phyloP scores from a whole-genome alignment of 2,329 filamentous ascomycete genomes.

The Ophiosphaerella korrae region DNA sequence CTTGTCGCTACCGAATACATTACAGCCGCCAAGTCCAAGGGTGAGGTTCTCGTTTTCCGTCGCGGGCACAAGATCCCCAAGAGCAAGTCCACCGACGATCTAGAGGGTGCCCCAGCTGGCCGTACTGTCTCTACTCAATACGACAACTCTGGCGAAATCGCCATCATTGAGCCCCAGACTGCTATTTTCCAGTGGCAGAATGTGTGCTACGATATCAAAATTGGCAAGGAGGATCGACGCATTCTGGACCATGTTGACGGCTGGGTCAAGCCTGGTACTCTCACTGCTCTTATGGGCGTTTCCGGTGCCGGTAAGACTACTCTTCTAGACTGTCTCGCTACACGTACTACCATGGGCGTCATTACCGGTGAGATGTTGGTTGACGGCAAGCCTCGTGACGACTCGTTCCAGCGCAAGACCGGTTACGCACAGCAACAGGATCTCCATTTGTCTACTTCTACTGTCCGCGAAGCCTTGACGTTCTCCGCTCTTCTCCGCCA shows the following conservation, averaged over 20 bases:
- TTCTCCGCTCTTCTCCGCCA: constrained; percentile 88
- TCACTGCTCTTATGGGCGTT: constrained; percentile 86
- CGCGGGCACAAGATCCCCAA: constrained; percentile 58
- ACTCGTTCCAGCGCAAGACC: constrained; percentile 87
- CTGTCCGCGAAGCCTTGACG: constrained; percentile 83
- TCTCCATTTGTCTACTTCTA: constrained; percentile 81
- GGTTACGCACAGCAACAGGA: constrained; percentile 94
- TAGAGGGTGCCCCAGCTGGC: constrained; percentile 43
- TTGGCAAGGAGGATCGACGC: constrained; percentile 75
- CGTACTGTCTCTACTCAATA: constrained; percentile 42
- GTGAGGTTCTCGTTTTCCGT: constrained; percentile 57
- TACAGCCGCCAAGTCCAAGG: constrained; percentile 57
- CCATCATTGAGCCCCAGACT: constrained; percentile 66
- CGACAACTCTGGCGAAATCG: constrained; percentile 44
- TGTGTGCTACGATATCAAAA: constrained; percentile 78
- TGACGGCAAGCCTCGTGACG: constrained; percentile 73
- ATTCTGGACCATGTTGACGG: constrained; percentile 87
- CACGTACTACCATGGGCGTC: constrained; percentile 85
- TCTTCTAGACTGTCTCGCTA: constrained; percentile 82
- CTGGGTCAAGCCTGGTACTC: constrained; percentile 90
- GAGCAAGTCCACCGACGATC: constrained; percentile 49
- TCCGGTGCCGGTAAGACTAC: constrained; percentile 95
- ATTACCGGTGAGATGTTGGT: constrained; percentile 88
- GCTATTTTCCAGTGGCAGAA: constrained; percentile 86
- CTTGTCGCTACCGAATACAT: constrained; percentile 54